phyloP scores from a whole-genome alignment of 805 yeast species.

The Barnettozyma vustinii region DNA sequence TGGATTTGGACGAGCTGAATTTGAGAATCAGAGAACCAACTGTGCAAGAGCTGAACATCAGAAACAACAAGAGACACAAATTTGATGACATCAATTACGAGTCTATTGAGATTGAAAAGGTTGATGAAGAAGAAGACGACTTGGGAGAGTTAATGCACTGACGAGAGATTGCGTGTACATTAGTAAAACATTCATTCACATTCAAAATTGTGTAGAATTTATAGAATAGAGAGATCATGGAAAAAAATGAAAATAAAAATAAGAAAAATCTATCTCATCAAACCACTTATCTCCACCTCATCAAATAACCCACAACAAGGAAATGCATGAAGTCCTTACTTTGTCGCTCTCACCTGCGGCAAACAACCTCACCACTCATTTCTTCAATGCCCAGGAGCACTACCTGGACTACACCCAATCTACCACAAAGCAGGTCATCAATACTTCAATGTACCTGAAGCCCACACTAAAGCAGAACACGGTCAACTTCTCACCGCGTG shows the following conservation, averaged over 20 bases:
- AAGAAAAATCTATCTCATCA: too few species aligned
- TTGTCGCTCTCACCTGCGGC: constrained; percentile 68
- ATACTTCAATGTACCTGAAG: constrained; percentile 43
- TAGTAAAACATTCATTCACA: neutral
- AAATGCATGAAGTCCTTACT: constrained; percentile 71
- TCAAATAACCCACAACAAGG: neutral
- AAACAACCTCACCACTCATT: constrained; percentile 73
- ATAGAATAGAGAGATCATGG: too few species aligned
- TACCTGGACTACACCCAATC: constrained; percentile 48
- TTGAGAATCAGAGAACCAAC: constrained; percentile 67
- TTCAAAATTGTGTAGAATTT: too few species aligned
- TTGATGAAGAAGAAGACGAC: constrained; percentile 25
- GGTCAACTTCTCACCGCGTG: constrained; percentile 73
- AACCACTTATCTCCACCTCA: too few species aligned
- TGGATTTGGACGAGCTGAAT: constrained; percentile 57
- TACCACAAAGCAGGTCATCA: constrained; percentile 24
- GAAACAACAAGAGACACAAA: constrained; percentile 64
- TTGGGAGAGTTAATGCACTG: constrained; percentile 13
- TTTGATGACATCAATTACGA: constrained; percentile 80
- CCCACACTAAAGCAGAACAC: constrained; percentile 35
- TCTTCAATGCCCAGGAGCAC: constrained; percentile 74
- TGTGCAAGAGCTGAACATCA: constrained; percentile 56
- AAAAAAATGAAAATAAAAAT: too few species aligned
- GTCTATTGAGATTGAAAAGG: constrained; percentile 34
- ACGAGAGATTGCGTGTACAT: neutral